Conservation (phyloP, 2,329 filamentous ascomycete genomes). For the Nemania sp. region DNA sequence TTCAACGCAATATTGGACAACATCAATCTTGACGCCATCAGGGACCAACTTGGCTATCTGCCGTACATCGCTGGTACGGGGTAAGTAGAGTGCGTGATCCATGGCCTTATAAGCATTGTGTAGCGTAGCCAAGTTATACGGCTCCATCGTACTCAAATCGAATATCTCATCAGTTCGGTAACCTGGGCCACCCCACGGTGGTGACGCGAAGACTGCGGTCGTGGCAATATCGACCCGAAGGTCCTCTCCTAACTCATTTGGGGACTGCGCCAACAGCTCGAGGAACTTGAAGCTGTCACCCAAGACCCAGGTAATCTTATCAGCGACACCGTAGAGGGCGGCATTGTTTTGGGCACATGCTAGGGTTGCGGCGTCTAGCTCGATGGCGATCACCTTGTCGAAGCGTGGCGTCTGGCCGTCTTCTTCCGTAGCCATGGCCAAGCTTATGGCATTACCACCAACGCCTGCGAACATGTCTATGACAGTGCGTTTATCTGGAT, state of each 20-base stretch:
- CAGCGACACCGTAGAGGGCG: conserved; percentile 82
- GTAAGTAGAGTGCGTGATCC: conserved; percentile 81
- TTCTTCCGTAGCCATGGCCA: conserved; percentile 68
- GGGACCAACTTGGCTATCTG: conserved; percentile 75
- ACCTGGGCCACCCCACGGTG: conserved; percentile 70
- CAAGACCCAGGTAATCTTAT: conserved; percentile 82
- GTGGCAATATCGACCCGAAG: conserved; percentile 56
- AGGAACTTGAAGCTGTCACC: conserved; percentile 88
- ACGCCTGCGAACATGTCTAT: conserved; percentile 93
- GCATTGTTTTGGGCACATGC: conserved; percentile 95
- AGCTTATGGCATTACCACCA: conserved; percentile 95
- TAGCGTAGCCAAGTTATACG: conserved; percentile 78
- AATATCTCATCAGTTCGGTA: conserved; percentile 77
- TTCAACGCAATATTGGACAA: conserved; percentile 91
- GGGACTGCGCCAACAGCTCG: conserved; percentile 55
- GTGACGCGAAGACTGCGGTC: conserved; percentile 67
- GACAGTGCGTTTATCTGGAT: conserved; percentile 63
- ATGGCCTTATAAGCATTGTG: conserved; percentile 70
- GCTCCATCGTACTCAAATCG: conserved; percentile 86
- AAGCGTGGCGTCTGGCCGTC: conserved; percentile 71
- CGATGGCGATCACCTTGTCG: conserved; percentile 87
- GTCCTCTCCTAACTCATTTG: conserved; percentile 48
- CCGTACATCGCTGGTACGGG: conserved; percentile 83
- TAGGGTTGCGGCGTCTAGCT: conserved; percentile 82
- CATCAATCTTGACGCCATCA: conserved; percentile 68